Evolutionary conservation across 2,329 filamentous ascomycete species (phyloP), one percentile per base, ranked within the genome.

Genomic region (Berkeleyomyces basicola): DNA sequence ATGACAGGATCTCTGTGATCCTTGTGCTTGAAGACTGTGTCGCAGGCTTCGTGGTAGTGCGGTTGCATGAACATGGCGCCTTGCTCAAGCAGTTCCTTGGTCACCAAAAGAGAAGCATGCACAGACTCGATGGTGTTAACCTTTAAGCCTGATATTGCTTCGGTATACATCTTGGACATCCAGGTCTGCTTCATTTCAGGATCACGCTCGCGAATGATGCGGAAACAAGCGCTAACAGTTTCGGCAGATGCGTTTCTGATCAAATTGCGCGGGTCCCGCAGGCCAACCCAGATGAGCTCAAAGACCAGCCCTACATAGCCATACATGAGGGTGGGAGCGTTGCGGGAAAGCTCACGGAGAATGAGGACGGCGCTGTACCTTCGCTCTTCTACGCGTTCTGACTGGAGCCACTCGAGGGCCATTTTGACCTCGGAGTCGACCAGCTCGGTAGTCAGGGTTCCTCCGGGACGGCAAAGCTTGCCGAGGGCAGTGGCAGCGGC

Each of bases 11-110:
- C 95, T 61, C 89, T 84, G 68, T 97, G 90, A 68, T 99, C 93
- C 72, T 95, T 95, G 72, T 95, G 88, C 66, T 88, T 87, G 67
- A 92, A 85, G 43, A 96, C 88, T 66, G 93, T 91, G 66, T 99
- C 93, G 71, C 92, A 97, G 9, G 90, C 86, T 68, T 95, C 89
- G 64, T 86, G 83, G 73, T 97, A 99, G 70, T 91, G 84, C 46
- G 91, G 88, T 69, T 96, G 90, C 93, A 99, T 97, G 73, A 95
- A 99, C 92, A 99, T 99, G 68, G 90, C 91, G 61, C 93, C 93
- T 71, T 96, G 92, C 66, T 93, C 83, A 16, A 99, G 82, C 58
- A 99, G 81, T 74, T 97, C 92, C 72, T 92, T 95, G 69, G 97
- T 80, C 1, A 95, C 90, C 23, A 99, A 79, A 47, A 99, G 79